Base-by-base conservation (phyloP, 202 grass and related monocot genomes). In the Carex arenaria region DNA sequence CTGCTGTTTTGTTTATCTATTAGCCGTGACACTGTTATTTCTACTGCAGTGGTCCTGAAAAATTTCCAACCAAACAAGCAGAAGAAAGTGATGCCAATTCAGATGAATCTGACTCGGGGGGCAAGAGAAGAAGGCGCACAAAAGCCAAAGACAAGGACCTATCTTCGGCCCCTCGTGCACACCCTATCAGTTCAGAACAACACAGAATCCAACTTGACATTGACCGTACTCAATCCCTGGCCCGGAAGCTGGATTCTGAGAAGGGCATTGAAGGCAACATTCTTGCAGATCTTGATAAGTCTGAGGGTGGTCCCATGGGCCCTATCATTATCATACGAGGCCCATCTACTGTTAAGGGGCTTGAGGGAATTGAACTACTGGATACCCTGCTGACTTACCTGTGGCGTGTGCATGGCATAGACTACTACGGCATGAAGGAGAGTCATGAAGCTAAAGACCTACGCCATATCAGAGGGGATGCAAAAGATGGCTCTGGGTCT, bases 291-390 rank as follows among this genome's bases (percentile, higher is more conserved):
- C 66, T 86, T n/a, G 91, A 99, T 60, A 96, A 96, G 62, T 94
- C 93, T 57, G 93, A 99, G 81, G 92, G 92, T 31, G 97, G 93
- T 79, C 93, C 91, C 19, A 96, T 96, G 97, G 97, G 97, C 6
- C 93, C 97, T 81, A 96, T 99, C 74, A 87, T 99, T 81, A 99
- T 96, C 63, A 93, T 99, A 47, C 90, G 97, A 47, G 97, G 97
- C 55, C 84, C 93, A 77, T 91, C 91, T 2, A 99, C 97, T 77
- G 97, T 99, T 36, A 99, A 99, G 80, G 97, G 97, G 11, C 87
- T 99, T 43, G 97, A 99, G 84, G 97, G 97, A 72, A 87, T 96
- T 61, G 97, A 99, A 80, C 87, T 99, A 30, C 83, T 99, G 80
- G 97, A 99, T 62, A 94, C 93, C 72, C 78, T 99, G 55, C 84